phyloP scores from a whole-genome alignment of 1,284 basidiomycete species.

The Phlebopus sp. region DNA sequence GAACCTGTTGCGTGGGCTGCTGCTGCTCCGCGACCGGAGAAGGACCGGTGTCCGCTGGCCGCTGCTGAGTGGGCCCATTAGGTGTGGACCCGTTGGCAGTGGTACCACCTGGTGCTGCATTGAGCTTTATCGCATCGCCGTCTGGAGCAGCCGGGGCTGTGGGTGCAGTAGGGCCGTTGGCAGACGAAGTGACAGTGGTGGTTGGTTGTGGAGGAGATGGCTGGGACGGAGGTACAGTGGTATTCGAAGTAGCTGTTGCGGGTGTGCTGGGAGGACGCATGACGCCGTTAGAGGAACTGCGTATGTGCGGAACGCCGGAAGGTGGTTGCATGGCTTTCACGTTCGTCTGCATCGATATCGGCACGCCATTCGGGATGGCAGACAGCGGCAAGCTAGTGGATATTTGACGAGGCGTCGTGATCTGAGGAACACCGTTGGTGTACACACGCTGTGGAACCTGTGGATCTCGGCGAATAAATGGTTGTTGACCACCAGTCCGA shows the following conservation, averaged over 20 bases:
- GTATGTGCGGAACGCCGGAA: slow-evolving; percentile 47
- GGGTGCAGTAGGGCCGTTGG: slow-evolving; percentile 28
- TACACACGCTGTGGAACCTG: slow-evolving; percentile 27
- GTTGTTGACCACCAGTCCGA: slow-evolving; percentile 33
- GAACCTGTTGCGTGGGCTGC: slow-evolving; percentile 5
- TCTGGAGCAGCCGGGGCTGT: slow-evolving; percentile 15
- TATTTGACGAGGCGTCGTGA: slow-evolving; percentile 24
- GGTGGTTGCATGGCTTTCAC: slow-evolving; percentile 54
- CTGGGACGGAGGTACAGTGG: slow-evolving; percentile 28
- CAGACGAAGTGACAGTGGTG: slow-evolving; percentile 28
- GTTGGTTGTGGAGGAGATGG: slow-evolving; percentile 35
- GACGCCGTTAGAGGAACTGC: slow-evolving; percentile 53
- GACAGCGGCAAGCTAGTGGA: slow-evolving; percentile 22
- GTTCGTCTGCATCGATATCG: slow-evolving; percentile 52
- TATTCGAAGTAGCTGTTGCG: slow-evolving; percentile 26
- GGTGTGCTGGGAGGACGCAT: slow-evolving; percentile 45
- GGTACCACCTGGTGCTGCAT: slow-evolving; percentile 18
- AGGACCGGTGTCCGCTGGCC: slow-evolving; percentile 13
- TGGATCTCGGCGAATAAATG: slow-evolving; percentile 40
- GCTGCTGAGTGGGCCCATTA: slow-evolving; percentile 36
- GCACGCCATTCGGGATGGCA: slow-evolving; percentile 37
- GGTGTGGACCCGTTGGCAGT: slow-evolving; percentile 16
- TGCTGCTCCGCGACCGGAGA: slow-evolving; percentile 23
- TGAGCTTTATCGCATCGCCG: slow-evolving; percentile 20
- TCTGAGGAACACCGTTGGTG: slow-evolving; percentile 28